These are phyloP conservation scores for Vicia faba DNA, from an alignment of 306 rosid genomes.

Conservation along the genomic window DNA sequence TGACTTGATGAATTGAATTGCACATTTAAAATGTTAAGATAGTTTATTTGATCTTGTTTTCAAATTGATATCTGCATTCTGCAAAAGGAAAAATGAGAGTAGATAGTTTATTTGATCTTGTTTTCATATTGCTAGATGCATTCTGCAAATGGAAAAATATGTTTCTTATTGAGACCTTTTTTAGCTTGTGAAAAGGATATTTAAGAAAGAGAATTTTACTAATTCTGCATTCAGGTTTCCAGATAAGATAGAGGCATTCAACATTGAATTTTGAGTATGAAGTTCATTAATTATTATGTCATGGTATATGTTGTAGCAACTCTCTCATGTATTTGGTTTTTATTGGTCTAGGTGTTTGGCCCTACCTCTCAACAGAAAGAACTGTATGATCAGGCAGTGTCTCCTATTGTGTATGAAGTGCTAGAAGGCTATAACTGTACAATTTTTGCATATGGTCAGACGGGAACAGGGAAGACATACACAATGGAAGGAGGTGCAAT, in stretches of 20 bases:
- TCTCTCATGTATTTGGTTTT: slow-evolving; percentile 38
- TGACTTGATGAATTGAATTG: neutral
- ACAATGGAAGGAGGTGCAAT: slow-evolving; percentile 99
- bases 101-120: too few species aligned
- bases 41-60: slow-evolving; percentile 10
- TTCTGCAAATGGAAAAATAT: neutral
- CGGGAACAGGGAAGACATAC: slow-evolving; percentile 98
- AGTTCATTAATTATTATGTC: slow-evolving; percentile 18
- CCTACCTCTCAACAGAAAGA: slow-evolving; percentile 90
- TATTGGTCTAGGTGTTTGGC: slow-evolving; percentile 76
- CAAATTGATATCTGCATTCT: slow-evolving; percentile 1
- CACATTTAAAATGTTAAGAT: neutral
- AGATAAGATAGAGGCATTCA: slow-evolving; percentile 6
- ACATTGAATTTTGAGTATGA: slow-evolving; percentile 28
- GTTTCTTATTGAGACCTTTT: neutral
- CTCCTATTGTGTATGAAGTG: slow-evolving; percentile 93
- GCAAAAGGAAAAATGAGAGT: neutral
- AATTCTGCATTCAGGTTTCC: slow-evolving; percentile 24
- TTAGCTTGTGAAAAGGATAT: neutral
- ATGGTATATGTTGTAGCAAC: slow-evolving; percentile 12
- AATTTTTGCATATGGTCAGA: slow-evolving; percentile 97
- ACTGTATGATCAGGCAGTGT: slow-evolving; percentile 92
- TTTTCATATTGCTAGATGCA: slow-evolving; percentile 4
- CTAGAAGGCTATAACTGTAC: slow-evolving; percentile 99
- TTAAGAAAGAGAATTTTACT: slow-evolving; percentile 22